These are phyloP conservation scores for Arbutus unedo DNA, from an alignment of 148 eudicot genomes.

Conservation along the genomic window DNA sequence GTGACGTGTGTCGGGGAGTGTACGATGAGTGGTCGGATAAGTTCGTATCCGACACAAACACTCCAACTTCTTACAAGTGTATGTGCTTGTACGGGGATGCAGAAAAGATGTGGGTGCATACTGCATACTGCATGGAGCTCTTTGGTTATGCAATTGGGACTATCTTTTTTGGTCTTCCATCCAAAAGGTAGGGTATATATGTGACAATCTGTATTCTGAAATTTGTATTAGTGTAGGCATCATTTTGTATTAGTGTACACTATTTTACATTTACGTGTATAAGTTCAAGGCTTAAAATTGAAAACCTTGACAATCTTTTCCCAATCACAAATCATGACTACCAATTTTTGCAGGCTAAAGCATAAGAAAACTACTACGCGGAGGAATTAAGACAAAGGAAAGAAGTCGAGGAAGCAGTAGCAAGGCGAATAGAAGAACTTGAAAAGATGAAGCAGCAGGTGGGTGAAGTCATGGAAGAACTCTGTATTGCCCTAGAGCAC, in stretches of 20 bases:
- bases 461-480: too few relatives aligned
- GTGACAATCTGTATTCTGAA: neutral
- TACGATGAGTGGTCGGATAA: too few relatives aligned
- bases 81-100: neutral
- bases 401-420: conserved; percentile 57
- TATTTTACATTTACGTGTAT: too few relatives aligned
- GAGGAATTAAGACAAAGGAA: conserved; percentile 54
- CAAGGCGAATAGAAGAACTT: too few relatives aligned
- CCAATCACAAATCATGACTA: neutral
- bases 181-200: neutral
- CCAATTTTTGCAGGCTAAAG: conserved; percentile 28
- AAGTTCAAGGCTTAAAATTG: too few relatives aligned
- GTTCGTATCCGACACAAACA: too few relatives aligned
- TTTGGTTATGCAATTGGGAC: neutral
- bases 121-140: conserved; percentile 4
- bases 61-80: too few relatives aligned
- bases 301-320: neutral
- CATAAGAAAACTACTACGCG: conserved; percentile 43
- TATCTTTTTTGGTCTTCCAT: neutral
- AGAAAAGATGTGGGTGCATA: neutral
- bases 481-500: too few relatives aligned
- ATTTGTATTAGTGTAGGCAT: neutral
- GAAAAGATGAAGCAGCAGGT: too few relatives aligned
- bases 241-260: neutral
- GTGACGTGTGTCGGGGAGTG: too few relatives aligned